Evolutionary conservation across 768 basidiomycete species (phyloP).

Genomic region (Phaffia australis): DNA sequence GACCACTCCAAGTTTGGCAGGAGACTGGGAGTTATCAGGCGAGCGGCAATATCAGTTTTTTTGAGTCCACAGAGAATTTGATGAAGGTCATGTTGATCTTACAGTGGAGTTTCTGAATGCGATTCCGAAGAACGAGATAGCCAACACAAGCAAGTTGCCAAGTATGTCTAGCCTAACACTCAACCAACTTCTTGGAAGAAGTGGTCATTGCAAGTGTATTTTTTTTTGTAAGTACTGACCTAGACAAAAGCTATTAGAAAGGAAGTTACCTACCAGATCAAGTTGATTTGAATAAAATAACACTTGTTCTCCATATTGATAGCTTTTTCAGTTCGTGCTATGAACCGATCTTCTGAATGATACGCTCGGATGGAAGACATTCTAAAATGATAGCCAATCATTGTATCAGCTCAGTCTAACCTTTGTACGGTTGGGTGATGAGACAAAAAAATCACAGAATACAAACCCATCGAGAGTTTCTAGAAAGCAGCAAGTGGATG

Average conservation of each 20-base stretch:
- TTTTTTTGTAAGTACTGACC: slow-evolving; percentile 7
- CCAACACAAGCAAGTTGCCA: slow-evolving; percentile 53
- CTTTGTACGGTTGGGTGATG: slow-evolving; percentile 21
- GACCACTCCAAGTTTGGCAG: slow-evolving; percentile 67
- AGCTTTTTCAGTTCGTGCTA: slow-evolving; percentile 28
- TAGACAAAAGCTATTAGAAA: too few species aligned
- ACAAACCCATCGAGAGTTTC: slow-evolving; percentile 64
- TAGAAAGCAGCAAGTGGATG: slow-evolving; percentile 58
- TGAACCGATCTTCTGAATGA: slow-evolving; percentile 65
- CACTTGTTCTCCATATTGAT: too few species aligned
- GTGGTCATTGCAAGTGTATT: slow-evolving; percentile 56
- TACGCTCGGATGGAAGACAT: slow-evolving; percentile 68
- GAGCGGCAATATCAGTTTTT: too few species aligned
- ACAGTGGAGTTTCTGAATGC: slow-evolving; percentile 56
- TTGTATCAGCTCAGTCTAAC: not conserved
- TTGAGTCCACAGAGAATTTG: too few species aligned
- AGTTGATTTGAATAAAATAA: too few species aligned
- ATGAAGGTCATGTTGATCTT: too few species aligned
- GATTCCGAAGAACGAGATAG: slow-evolving; percentile 71
- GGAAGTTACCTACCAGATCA: too few species aligned
- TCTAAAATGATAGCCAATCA: slow-evolving; percentile 9
- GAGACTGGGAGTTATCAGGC: slow-evolving; percentile 39
- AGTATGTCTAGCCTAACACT: slow-evolving; percentile 70
- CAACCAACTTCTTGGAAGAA: slow-evolving; percentile 49
- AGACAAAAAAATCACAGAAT: slow-evolving; percentile 41